A percentile compares a stretch with the other conserved stretches of the same genome.
Conservation (phyloP, 129 eudicot species). For the Solidago caesia region DNA sequence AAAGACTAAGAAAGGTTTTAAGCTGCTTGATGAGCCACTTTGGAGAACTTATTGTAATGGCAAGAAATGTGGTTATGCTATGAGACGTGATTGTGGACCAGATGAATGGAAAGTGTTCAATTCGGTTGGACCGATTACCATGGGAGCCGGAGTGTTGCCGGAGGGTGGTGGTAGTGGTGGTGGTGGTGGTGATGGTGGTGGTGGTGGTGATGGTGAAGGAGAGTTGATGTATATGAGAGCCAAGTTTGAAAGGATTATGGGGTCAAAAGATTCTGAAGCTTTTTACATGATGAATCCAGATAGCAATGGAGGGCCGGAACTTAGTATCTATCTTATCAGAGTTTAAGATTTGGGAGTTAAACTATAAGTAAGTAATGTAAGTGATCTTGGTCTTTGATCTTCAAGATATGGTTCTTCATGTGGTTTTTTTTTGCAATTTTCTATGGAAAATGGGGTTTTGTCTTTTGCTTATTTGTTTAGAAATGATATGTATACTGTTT, state of each 20-base stretch:
- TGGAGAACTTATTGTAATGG: slow-evolving; percentile 94
- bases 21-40: slow-evolving; percentile 75
- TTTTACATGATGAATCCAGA: slow-evolving; percentile 95
- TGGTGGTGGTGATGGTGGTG: slow-evolving; percentile 31
- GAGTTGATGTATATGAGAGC: slow-evolving; percentile 88
- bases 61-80: slow-evolving; percentile 74
- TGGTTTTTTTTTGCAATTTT: slow-evolving; percentile 8
- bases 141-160: slow-evolving; percentile 94
- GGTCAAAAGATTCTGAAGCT: slow-evolving; percentile 82
- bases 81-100: slow-evolving; percentile 64
- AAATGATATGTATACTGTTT: neutral
- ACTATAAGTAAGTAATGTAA: slow-evolving; percentile 17
- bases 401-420: slow-evolving; percentile 32
- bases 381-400: slow-evolving; percentile 25
- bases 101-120: slow-evolving; percentile 72
- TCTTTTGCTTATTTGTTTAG: neutral
- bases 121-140: slow-evolving; percentile 64
- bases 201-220: slow-evolving; percentile 47
- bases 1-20: slow-evolving; percentile 45
- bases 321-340: slow-evolving; percentile 75
- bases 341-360: slow-evolving; percentile 38
- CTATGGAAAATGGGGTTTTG: slow-evolving; percentile 19
- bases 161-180: slow-evolving; percentile 34
- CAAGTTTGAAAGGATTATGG: slow-evolving; percentile 79
- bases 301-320: slow-evolving; percentile 81